A percentile compares a stretch with the other conserved stretches of the same genome.
Conservation (phyloP, 2,329 filamentous ascomycete genomes). For the Colletotrichum zoysiae region DNA sequence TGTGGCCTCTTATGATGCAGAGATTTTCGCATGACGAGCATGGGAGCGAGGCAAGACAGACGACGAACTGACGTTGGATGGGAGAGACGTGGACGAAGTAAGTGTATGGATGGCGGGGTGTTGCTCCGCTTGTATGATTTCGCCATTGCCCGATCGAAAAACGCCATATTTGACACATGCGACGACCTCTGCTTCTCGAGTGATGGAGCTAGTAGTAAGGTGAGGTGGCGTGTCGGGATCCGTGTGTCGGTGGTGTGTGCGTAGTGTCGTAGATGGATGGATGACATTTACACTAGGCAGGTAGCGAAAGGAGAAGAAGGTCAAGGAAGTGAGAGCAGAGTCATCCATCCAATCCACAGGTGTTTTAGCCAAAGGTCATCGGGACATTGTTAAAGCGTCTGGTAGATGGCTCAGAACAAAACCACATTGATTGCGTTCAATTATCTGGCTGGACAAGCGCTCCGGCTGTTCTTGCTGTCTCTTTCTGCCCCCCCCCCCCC, state of each 20-base stretch:
- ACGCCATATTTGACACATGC: slow-evolving; percentile 37
- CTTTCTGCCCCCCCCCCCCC: slow-evolving; percentile 18
- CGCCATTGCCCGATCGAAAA: slow-evolving; percentile 37
- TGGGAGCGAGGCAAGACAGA: neutral
- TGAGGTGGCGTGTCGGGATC: neutral
- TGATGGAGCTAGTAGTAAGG: slow-evolving; percentile 10
- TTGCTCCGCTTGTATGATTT: slow-evolving; percentile 27
- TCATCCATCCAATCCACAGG: neutral
- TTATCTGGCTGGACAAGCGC: neutral
- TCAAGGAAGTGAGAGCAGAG: slow-evolving; percentile 21
- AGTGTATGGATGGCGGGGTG: slow-evolving; percentile 17
- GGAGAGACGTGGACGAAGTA: neutral
- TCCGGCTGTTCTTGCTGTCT: neutral
- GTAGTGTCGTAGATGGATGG: slow-evolving; percentile 18
- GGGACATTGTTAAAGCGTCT: slow-evolving; percentile 1
- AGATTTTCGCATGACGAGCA: neutral
- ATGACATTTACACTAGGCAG: slow-evolving; percentile 11
- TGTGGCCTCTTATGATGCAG: slow-evolving; percentile 31
- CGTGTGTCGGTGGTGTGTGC: neutral
- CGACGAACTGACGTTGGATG: slow-evolving; percentile 2
- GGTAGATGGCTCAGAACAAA: neutral
- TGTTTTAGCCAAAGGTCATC: neutral
- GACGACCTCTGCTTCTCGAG: slow-evolving; percentile 17
- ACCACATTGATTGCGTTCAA: neutral
- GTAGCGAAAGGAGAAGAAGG: slow-evolving; percentile 36